Evolutionary conservation across 2,329 filamentous ascomycete species (phyloP), one percentile per base, ranked within the genome.

Genomic region (Cytospora mali): DNA sequence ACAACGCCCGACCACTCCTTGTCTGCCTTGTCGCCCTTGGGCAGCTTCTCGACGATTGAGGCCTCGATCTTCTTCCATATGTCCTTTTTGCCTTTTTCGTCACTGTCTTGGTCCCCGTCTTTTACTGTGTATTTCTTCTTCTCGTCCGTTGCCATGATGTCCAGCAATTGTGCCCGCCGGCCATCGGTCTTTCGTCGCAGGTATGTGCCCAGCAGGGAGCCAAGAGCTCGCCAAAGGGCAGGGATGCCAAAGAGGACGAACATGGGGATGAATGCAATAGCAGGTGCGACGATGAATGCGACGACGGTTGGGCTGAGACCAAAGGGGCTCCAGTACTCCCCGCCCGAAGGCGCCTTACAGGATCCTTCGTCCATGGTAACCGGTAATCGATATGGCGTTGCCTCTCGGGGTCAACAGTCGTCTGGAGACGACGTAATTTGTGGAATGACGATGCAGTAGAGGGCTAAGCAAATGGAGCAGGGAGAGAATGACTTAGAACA

Each of bases 1-100:
- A 98, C 86, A 58, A 97, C 87, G 33, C 93, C 93, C 66, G 88
- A 82, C 91, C 91, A 97, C 52, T 89, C 82, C 68, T 83, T 79
- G 63, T 83, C 80, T 13, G 74, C 76, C 61, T 76, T 76, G 60
- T 76, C 73, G 53, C 72, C 72, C 63, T 73, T 71, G 74, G 75
- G 66, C 74, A 79, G 69, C 16, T 70, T 71, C 9, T 70, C 74
- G 2, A 66, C 56, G 4, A 72, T 70, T 6, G 81, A 76, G 39
- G 80, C 76, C 64, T 88, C 84, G 27, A 92, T 81, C 69, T 87
- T 88, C 73, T 91, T 88, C 88, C 88, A 91, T 56, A 88, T 88
- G 29, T 87, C 85, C 66, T 89, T 54, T 42, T 54, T 60, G 16
- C 58, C 87, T 31, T 73, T 73, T 35, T 71, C 71, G 16, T 66